Conservation (phyloP, 2,329 filamentous ascomycete genomes). For the Paraphaeosphaeria minitans region DNA sequence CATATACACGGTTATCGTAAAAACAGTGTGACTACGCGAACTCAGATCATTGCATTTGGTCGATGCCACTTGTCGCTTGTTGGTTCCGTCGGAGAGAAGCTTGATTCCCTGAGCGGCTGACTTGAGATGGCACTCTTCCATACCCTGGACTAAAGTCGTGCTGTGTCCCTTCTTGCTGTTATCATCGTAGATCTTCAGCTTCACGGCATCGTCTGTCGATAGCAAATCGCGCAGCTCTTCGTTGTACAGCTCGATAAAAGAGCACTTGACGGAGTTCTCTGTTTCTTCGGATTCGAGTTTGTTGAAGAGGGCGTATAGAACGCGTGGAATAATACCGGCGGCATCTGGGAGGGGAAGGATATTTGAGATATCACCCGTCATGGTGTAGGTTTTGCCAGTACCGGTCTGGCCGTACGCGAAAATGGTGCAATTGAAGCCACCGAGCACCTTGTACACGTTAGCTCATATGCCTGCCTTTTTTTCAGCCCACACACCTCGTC, state of each 20-base stretch:
- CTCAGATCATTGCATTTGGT: conserved; percentile 99
- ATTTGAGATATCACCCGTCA: conserved; percentile 97
- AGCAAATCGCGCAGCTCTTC: conserved; percentile 93
- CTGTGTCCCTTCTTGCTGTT: conserved; percentile 82
- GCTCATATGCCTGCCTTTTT: not conserved
- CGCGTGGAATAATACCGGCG: conserved; percentile 93
- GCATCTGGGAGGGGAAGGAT: conserved; percentile 87
- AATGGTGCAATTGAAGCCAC: conserved; percentile 96
- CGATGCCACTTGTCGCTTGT: conserved; percentile 95
- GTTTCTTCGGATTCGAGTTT: conserved; percentile 77
- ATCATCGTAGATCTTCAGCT: conserved; percentile 94
- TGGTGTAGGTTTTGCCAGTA: conserved; percentile 98
- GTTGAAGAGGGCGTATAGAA: conserved; percentile 82
- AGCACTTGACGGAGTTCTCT: conserved; percentile 93
- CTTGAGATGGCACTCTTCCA: conserved; percentile 95
- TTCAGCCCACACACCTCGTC: conserved; percentile 69
- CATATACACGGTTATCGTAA: conserved; percentile 91
- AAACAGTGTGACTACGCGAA: conserved; percentile 95
- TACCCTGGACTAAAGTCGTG: conserved; percentile 89
- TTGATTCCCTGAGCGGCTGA: conserved; percentile 84
- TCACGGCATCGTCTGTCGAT: conserved; percentile 77
- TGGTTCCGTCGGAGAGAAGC: conserved; percentile 83
- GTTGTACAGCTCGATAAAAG: conserved; percentile 98
- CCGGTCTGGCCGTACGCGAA: conserved; percentile 98
- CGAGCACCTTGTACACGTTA: conserved; percentile 70